Evolutionary conservation across 2,329 filamentous ascomycete genomes (phyloP).

Genomic region (Trichophyton mentagrophytes): DNA sequence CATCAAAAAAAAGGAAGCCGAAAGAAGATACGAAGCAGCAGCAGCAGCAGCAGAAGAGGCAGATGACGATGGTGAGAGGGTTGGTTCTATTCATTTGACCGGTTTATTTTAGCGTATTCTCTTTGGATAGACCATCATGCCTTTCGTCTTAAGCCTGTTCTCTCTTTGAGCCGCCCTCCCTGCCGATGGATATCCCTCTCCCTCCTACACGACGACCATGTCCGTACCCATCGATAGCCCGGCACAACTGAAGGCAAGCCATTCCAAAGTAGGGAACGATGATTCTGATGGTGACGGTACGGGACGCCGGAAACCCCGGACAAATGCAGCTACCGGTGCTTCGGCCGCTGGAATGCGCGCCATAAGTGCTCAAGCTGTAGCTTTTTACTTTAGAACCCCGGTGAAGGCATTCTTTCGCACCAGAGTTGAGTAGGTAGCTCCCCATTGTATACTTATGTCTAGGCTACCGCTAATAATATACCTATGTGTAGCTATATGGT

Average conservation of each 20-base stretch:
- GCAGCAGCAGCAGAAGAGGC: background rate
- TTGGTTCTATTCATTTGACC: background rate
- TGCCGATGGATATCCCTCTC: conserved; percentile 1
- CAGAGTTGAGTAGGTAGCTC: conserved; percentile 60
- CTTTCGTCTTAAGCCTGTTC: background rate
- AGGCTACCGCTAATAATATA: background rate
- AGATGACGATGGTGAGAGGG: background rate
- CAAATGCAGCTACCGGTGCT: conserved; percentile 56
- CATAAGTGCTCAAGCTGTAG: conserved; percentile 66
- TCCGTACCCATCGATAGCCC: conserved; percentile 9
- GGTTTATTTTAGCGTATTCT: background rate
- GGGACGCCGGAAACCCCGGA: conserved; percentile 36
- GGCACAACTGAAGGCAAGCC: conserved; percentile 8
- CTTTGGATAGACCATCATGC: background rate
- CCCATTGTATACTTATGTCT: background rate
- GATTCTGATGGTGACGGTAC: conserved; percentile 14
- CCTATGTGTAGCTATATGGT: conserved; percentile 38
- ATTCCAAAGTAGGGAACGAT: background rate
- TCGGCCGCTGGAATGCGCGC: conserved; percentile 76
- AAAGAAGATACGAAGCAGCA: background rate
- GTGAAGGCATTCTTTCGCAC: conserved; percentile 88
- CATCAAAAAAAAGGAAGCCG: background rate
- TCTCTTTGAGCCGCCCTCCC: background rate
- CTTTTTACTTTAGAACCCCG: conserved; percentile 84
- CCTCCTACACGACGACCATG: conserved; percentile 6